Conservation (phyloP, 495 filamentous ascomycete genomes). For the Penicillium ucsense region DNA sequence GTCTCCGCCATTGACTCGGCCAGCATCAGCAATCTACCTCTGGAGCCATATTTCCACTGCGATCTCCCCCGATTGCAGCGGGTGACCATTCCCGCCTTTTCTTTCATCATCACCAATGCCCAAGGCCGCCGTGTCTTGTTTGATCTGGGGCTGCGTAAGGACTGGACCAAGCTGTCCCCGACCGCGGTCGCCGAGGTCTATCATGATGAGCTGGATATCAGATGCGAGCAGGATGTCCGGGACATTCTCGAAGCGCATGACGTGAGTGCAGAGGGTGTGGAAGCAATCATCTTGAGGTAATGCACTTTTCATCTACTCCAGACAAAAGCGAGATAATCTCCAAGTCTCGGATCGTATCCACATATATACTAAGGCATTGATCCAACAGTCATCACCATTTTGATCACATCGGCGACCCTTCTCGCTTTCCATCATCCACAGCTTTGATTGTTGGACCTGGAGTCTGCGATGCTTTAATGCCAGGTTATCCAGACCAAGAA, state of each 20-base stretch:
- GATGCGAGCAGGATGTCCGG: background rate
- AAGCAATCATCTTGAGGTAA: background rate
- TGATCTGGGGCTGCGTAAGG: background rate
- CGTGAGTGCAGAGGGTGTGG: background rate
- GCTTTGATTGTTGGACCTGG: slow-evolving; percentile 44
- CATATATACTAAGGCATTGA: background rate
- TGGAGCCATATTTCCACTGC: background rate
- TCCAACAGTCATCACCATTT: slow-evolving; percentile 42
- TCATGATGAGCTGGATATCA: background rate
- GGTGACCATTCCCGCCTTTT: background rate
- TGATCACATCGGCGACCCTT: slow-evolving; percentile 46
- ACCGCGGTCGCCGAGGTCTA: background rate
- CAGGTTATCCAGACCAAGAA: slow-evolving; percentile 34
- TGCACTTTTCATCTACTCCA: background rate
- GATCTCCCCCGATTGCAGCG: background rate
- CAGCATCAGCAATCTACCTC: background rate
- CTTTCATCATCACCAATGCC: background rate
- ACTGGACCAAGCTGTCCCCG: background rate
- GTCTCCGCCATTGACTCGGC: background rate
- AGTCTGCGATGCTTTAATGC: slow-evolving; percentile 29
- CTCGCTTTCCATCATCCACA: slow-evolving; percentile 36
- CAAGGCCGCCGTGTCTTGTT: background rate
- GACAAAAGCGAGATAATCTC: too few species aligned
- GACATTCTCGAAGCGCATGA: background rate
- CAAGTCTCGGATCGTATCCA: too few species aligned